phyloP scores from a whole-genome alignment of 176 grass and related monocot species.

The Lolium rigidum region DNA sequence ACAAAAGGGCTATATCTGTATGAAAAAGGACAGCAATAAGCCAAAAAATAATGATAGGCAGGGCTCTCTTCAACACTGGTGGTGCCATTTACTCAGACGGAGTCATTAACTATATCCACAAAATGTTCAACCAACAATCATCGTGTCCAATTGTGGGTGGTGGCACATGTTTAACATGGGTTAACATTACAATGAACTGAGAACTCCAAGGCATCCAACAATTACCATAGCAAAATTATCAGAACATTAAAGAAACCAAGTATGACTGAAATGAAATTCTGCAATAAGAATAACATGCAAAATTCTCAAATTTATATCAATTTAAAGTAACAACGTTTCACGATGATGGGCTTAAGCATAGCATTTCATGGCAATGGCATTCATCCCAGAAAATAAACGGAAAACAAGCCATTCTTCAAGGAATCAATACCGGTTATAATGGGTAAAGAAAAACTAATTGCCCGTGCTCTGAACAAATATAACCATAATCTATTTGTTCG shows the following conservation, averaged over 20 bases:
- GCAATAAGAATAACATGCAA: neutral
- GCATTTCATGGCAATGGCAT: neutral
- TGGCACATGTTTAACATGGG: neutral
- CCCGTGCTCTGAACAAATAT: conserved; percentile 19
- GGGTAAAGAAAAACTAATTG: neutral
- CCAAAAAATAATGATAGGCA: neutral
- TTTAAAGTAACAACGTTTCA: neutral
- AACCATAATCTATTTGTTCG: neutral
- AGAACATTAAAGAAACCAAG: neutral
- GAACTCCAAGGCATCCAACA: neutral
- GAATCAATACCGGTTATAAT: conserved; percentile 3
- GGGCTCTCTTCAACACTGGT: neutral
- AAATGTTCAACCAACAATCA: conserved; percentile 24
- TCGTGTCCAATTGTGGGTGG: neutral
- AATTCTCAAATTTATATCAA: neutral
- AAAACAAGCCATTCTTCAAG: neutral
- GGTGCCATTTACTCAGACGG: neutral
- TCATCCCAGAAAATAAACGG: neutral
- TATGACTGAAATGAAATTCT: neutral
- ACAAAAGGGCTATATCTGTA: neutral
- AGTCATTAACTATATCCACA: conserved; percentile 2
- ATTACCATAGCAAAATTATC: neutral
- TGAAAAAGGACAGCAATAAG: neutral
- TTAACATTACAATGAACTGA: neutral
- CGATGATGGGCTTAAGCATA: neutral